These are phyloP conservation scores for Erythrobasidium yunnanense DNA, from an alignment of 768 basidiomycete genomes.

Conservation along the genomic window DNA sequence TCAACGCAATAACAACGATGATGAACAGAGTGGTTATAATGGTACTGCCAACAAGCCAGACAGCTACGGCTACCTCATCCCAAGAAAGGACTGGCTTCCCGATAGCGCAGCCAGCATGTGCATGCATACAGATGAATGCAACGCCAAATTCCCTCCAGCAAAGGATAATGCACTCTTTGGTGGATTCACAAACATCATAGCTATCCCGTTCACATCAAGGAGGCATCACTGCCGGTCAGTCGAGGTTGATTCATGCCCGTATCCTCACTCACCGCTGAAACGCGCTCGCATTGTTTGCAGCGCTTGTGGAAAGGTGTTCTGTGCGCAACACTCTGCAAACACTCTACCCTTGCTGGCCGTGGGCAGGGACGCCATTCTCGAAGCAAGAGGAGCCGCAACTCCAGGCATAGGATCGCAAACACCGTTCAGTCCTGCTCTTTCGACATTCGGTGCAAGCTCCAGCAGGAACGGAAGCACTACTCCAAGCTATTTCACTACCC, in stretches of 20 bases:
- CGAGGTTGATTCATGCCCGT: too few species aligned
- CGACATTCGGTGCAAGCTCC: too few species aligned
- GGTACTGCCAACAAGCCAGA: too few species aligned
- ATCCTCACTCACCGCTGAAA: too few species aligned
- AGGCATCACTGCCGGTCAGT: constrained; percentile 25
- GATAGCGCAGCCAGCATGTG: too few species aligned
- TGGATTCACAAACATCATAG: constrained; percentile 16
- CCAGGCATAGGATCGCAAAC: not conserved
- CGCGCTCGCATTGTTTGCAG: too few species aligned
- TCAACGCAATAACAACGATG: too few species aligned
- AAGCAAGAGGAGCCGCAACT: not conserved
- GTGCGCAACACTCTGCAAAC: not conserved
- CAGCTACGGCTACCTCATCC: too few species aligned
- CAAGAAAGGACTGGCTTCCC: too few species aligned
- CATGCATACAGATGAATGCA: not conserved
- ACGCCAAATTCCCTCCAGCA: not conserved
- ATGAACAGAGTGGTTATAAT: too few species aligned
- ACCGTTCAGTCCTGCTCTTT: not conserved
- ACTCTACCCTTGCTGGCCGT: not conserved
- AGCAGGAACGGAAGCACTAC: too few species aligned
- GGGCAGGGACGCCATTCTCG: not conserved
- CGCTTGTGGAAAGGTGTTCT: constrained; percentile 3
- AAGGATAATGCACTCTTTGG: not conserved
- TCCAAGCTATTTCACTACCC: too few species aligned
- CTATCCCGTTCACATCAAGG: not conserved